Base-by-base conservation (phyloP, 345 rosid genomes). In the Hibiscus mutabilis region DNA sequence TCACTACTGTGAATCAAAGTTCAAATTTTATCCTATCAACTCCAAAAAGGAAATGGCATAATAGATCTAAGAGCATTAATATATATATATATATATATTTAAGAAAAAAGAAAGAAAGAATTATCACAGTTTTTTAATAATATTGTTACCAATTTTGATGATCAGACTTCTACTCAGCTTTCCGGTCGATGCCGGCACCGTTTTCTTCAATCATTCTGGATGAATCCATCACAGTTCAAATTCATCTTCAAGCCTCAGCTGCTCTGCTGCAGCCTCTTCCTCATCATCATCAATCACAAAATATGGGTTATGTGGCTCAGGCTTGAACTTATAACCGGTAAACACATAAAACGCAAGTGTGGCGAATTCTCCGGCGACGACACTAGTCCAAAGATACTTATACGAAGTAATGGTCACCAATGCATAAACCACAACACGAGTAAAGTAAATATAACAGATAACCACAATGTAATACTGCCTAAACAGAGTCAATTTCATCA, bases 221-320 rank as follows among this genome's bases (percentile, higher is more conserved):
- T 18, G 19, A 27, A 63, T 27, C 16, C 42, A 81, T 87, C 74
- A 95, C 79, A 95, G 74, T 76, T 95, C 97, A 64, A 95, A 92
- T 85, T 95, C 97, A 18, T 95, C 97, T 71, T 95, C 99, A n/a
- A 92, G 92, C 92, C 90, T 95, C 82, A 95, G 73, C 14, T 86
- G 85, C 79, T 94, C 97, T 0, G 97, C 97, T 5, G 97, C 98
- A 69, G 97, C 98, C 81, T 95, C 99, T 74, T 95, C 99, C 73
- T 95, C 99, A 16, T 92, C 99, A 68, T 95, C 99, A 68, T 92
- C 99, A 49, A 95, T 82, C 44, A 85, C 93, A 73, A 95, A 95
- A 80, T 95, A 95, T 0, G 99, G 99, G 74, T 95, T 95, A 65
- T 90, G 97, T 0, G 86, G 92, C 91, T 95, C 97, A 0, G 99